Base-by-base conservation (phyloP, 1,139 yeast species). In the Maudiozyma humilis region DNA sequence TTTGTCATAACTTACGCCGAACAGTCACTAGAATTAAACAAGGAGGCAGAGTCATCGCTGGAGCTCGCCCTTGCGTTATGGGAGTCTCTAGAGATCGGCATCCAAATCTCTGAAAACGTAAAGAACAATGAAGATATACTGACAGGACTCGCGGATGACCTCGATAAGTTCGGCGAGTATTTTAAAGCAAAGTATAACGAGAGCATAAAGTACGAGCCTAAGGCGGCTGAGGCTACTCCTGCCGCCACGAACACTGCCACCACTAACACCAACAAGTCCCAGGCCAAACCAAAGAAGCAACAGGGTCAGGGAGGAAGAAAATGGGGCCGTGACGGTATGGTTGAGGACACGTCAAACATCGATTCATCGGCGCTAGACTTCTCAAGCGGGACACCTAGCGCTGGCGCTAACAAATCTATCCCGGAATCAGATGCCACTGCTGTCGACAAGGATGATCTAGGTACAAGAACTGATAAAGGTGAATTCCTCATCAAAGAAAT, bases 301-400 rank as follows among this genome's bases (percentile, higher is more conserved):
- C 36, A 32, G 5, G 27, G 42, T 36, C n/a, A 41, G 32, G 53
- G 55, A 36, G 70, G 59, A 58, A 64, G 72, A 53, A 68, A 62
- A 50, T 68, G 72, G 72, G 70, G 67, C 12, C 62, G 63, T 20
- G 77, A 75, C 54, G 82, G 83, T 10, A 55, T 65, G 43, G 68
- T 67, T 36, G 70, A 68, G 41, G 78, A 73, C 23, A 44, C 45
- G 10, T 32, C 38, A 5, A 71, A 65, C 32, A 68, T 64, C 3
- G 65, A 60, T 40, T 60, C 60, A 4, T 58, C 57, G 6, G 57
- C 60, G 2, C 58, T 78, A 34, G 83, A 78, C 51, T 78, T 75
- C 51, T 76, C 82, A 1, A 52, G 51, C 17, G 44, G 48, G 3
- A 45, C 47, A 17, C 50, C 57, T 6, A 57, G 56, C 12, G 47